Evolutionary conservation across 768 basidiomycete species (phyloP), one percentile per base, ranked within the genome.

Genomic region (Kwoniella bestiolae): DNA sequence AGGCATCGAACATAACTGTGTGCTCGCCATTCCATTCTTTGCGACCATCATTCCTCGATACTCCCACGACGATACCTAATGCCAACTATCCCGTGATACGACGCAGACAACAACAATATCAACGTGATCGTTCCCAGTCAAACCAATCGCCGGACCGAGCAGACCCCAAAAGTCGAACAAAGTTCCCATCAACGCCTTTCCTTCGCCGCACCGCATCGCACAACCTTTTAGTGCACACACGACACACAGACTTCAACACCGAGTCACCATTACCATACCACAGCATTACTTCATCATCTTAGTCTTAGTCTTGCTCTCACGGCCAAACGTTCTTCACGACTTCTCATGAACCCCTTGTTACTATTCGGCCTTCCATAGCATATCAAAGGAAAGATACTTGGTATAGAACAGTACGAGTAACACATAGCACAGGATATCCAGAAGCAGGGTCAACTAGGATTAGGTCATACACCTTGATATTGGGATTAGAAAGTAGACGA

Each of bases 351-450:
- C 46, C 46, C 0, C 18, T n/a, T 21, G 18, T 47, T 21, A 25
- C 46, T 3, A n/a, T 9, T 14, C 46, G 18, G 21, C 11, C 46
- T 25, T 25, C 25, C 25, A 47, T 2, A 47, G 2, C 18, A 8
- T 47, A 47, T 47, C 46, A 47, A 47, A 47, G 46, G 46, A 25
- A 47, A 47, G n/a, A 21, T 21, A 47, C 46, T n/a, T 47, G 18
- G 23, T 21, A 47, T 47, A 25, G 25, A 47, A 47, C 3, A 47
- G 8, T 16, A 47, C 9, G n/a, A 47, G 46, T n/a, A 47, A 2
- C 21, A 21, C 46, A 9, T 5, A 47, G 11, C 21, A 47, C 46
- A 47, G 46, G 21, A 25, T 21, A n/a, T 47, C n/a, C 12, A 12
- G 18, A n/a, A 25, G n/a, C 9, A n/a, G 46, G 38, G 18, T 41